Evolutionary conservation across 2,329 filamentous ascomycete genomes (phyloP), one percentile per base, ranked within the genome.

Genomic region (Fusarium paranaense): DNA sequence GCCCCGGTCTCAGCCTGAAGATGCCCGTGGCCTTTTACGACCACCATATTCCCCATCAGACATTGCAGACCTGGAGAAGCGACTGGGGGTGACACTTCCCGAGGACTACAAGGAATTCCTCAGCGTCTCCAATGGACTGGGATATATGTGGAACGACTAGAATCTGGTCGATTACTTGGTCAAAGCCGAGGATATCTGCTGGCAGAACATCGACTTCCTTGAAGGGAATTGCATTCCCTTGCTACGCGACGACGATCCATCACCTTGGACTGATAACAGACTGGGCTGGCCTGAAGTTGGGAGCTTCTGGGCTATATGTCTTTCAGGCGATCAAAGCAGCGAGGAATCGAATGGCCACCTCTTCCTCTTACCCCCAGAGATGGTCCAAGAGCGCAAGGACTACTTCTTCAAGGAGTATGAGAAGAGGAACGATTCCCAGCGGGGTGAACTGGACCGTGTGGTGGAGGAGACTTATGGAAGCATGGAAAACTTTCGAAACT

Each of bases 101-200:
- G 8, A 47, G 5, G 62, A 65, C 22, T 65, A 65, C 62, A 65
- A 50, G 54, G 62, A 65, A 11, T 59, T 65, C 11, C 62, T 65
- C 35, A 18, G 62, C 38, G 32, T 60, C 54, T 52, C 62, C 13
- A 50, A 65, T 20, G 62, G 62, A 7, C 6, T 65, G 2, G 62
- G 54, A 10, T 59, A 54, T 6, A 65, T 60, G 38, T 65, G 62
- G 62, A 59, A 65, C 32, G 62, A 54, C 30, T 54, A 65, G 32
- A 65, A 65, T 50, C 37, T 60, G 1, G 38, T 65, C 14, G 38
- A 65, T 30, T 65, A 65, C 38, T 13, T 65, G 38, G 62, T 59
- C 20, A 65, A 27, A 16, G 30, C 54, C 6, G 52, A 65, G 7
- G 38, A 65, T 11, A 40, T 65, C 1, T 58, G 50, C 14, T 65